Conservation (phyloP, 495 filamentous ascomycete genomes). For the Lasiosphaeris hirsuta region DNA sequence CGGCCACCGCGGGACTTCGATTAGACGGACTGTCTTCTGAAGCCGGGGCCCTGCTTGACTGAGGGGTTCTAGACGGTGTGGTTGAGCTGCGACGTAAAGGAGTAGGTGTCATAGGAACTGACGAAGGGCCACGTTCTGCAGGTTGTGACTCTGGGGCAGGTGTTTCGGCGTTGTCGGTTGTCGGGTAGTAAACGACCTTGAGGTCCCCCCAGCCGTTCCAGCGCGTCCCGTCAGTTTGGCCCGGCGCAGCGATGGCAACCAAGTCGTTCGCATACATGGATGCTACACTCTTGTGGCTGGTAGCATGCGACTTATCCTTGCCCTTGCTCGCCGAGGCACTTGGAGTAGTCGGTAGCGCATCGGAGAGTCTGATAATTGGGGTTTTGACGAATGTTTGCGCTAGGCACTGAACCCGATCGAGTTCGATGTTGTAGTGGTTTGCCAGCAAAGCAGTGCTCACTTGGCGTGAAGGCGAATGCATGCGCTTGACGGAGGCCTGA, state of each 20-base stretch:
- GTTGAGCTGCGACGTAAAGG: conserved; percentile 48
- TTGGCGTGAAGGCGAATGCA: conserved; percentile 52
- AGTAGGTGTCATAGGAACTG: conserved; percentile 41
- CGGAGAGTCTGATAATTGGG: conserved; percentile 36
- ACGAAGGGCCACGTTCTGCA: conserved; percentile 11
- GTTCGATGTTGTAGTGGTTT: conserved; percentile 90
- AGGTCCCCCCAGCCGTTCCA: conserved; percentile 51
- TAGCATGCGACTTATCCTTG: conserved; percentile 60
- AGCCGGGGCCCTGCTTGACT: conserved; percentile 26
- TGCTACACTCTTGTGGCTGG: conserved; percentile 39
- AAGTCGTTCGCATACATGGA: conserved; percentile 75
- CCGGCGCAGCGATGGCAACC: conserved; percentile 57
- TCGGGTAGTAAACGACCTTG: conserved; percentile 46
- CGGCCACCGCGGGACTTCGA: conserved; percentile 25
- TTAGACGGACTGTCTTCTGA: conserved; percentile 43
- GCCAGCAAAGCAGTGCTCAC: conserved; percentile 71
- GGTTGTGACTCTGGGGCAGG: conserved; percentile 6
- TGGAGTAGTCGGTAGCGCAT: conserved; percentile 44
- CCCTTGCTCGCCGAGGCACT: conserved; percentile 53
- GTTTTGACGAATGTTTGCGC: conserved; percentile 79
- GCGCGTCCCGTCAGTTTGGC: conserved; percentile 37
- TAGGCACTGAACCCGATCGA: conserved; percentile 80
- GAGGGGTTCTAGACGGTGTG: conserved; percentile 34
- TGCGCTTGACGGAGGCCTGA: conserved; percentile 76
- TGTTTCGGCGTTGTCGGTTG: conserved; percentile 16